Base-by-base conservation (phyloP, 176 grass and related monocot genomes). In the Triticum aestivum region DNA sequence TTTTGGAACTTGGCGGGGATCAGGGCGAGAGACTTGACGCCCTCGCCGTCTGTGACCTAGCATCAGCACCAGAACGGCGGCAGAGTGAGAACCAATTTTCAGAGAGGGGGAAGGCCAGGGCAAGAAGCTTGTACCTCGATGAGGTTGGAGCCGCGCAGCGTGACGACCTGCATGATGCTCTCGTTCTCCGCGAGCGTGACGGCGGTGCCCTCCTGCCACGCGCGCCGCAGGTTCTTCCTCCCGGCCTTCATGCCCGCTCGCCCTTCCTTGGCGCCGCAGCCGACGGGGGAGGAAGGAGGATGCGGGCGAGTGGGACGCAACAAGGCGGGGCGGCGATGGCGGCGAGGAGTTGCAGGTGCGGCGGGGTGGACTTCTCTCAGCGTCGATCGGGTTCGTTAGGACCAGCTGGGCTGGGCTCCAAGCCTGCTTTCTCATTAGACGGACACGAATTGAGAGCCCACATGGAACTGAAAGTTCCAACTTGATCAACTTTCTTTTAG, bases 181-280 rank as follows among this genome's bases (percentile, higher is more conserved):
- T 96, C 87, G 62, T 88, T 88, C 82, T 88, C 90, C 11, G 85
- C 90, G 11, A 96, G 88, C 59, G 90, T 88, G 75, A 98, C 59
- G 10, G 81, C 83, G 27, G 80, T 72, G 18, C 84, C 89, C 29
- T 98, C 88, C 29, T 35, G 52, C 56, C 77, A 86, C 35, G 93
- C 91, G 30, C 96, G 86, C 78, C 78, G 91, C 32, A 98, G 69
- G 56, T 98, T 98, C 90, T 96, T 98, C 90, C 96, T 94, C 32
- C 96, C 96, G 8, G 84, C 69, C 82, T 90, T 92, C 93, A 98
- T 98, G 47, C 49, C n/a, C 12, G 5, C 11, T n/a, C 20, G 27
- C 29, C 2, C 6, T 21, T 59, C 21, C 39, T 78, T 14, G 62
- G 11, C 34, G 6, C 52, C 15, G 32, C 47, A 23, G 32, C 4